These are phyloP conservation scores for Epichloe sp. DNA, from an alignment of 2,329 filamentous ascomycete species.

Conservation along the genomic window DNA sequence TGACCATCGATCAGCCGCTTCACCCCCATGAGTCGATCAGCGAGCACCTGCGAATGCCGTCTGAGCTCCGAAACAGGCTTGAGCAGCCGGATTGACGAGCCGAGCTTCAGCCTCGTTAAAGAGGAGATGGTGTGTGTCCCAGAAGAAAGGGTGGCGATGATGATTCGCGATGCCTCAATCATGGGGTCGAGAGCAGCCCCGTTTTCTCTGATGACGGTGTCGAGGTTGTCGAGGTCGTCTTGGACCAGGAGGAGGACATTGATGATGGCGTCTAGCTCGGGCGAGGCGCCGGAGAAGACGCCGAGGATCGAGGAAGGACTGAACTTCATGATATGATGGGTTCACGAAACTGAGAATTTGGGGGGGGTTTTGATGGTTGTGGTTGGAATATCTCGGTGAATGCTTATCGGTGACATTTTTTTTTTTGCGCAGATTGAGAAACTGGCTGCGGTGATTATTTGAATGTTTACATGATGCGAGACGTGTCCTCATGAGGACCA, in stretches of 20 bases:
- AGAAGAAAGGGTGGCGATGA: background rate
- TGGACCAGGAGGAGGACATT: background rate
- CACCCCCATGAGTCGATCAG: background rate
- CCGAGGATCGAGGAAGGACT: background rate
- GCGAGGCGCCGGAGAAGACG: background rate
- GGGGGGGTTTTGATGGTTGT: background rate
- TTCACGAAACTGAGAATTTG: too few species aligned
- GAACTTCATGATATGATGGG: background rate
- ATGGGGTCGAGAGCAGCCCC: background rate
- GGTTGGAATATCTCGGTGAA: background rate
- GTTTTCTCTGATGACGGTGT: background rate
- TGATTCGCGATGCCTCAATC: background rate
- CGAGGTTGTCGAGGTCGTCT: background rate
- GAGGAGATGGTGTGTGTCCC: background rate
- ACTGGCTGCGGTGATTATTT: too few species aligned
- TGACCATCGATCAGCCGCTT: background rate
- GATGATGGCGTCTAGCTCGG: background rate
- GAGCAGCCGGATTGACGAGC: background rate
- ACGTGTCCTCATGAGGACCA: background rate
- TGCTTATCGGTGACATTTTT: too few species aligned
- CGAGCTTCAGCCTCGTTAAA: background rate
- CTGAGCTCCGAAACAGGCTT: background rate
- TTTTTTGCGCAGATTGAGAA: too few species aligned
- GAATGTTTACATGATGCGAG: background rate
- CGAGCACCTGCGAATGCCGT: background rate